Evolutionary conservation across 768 basidiomycete genomes (phyloP), one percentile per base, ranked within the genome.

Genomic region (Phanerochaete carnosa): DNA sequence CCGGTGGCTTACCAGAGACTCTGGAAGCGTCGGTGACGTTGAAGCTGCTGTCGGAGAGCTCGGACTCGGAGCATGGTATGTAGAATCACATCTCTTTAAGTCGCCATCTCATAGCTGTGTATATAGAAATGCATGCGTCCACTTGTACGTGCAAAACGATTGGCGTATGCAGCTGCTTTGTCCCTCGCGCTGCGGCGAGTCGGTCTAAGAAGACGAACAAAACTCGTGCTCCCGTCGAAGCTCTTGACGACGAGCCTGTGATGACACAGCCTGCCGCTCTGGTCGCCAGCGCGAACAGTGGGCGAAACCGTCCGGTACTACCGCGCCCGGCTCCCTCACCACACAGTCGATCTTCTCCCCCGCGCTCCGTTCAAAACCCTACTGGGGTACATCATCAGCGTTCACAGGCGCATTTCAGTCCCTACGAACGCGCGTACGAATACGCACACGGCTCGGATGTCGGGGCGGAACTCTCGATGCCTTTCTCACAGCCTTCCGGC

Each of bases 351-450:
- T 63, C 22, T 28, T 61, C 30, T 78, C 81, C 3, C 76, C 77
- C 47, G 57, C 79, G 19, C 84, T 84, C 64, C 72, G 80, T 62
- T 80, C 84, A 19, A 80, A 62, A 84, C 5, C 74, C 77, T 7
- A 77, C 54, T 78, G 80, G 39, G 56, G 73, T 72, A 19, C 77
- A 80, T 55, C 54, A 69, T 13, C 63, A 65, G 57, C 80, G 82
- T 51, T 80, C 80, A 66, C 80, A 85, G 62, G 68, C 64, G 19
- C 55, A 53, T 46, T 89, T 78, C 69, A 87, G 85, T 56, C 90
- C 90, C 0, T 92, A 91, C 59, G 82, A 82, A 19, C 81, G 87
- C 25, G 86, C 87, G 16, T 84, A 89, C 64, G 88, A 83, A 55
- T 72, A 77, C 3, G 62, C 72, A n/a, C 78, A 81, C 62, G 70